Conservation (phyloP, 495 filamentous ascomycete genomes). For the Thozetella sp. region DNA sequence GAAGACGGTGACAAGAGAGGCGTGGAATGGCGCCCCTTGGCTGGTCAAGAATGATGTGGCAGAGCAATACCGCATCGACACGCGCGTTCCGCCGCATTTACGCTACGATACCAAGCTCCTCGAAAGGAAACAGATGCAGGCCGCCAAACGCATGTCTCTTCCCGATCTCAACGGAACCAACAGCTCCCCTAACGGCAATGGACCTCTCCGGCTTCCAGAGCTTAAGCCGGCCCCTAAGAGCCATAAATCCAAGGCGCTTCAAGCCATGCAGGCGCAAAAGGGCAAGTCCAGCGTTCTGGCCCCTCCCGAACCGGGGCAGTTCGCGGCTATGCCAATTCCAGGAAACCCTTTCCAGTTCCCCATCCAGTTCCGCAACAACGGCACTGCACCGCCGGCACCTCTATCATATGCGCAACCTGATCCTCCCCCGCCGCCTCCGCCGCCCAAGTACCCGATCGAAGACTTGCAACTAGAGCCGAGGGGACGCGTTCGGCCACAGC, state of each 20-base stretch:
- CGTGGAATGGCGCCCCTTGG: conserved; percentile 96
- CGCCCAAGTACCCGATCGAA: conserved; percentile 92
- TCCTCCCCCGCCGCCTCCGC: conserved; percentile 69
- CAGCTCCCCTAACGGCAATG: conserved; percentile 39
- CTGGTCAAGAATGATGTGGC: conserved; percentile 87
- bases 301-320: conserved; percentile 32
- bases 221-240: conserved; percentile 82
- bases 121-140: conserved; percentile 69
- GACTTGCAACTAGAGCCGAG: conserved; percentile 78
- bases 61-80: conserved; percentile 79
- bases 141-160: conserved; percentile 68
- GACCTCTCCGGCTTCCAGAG: conserved; percentile 62
- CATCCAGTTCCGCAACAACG: conserved; percentile 34
- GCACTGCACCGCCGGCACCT: conserved; percentile 15
- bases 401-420: conserved; percentile 36
- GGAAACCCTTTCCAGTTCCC: conserved; percentile 45
- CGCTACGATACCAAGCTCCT: conserved; percentile 77
- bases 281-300: conserved; percentile 37
- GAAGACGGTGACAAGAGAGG: conserved; percentile 86
- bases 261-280: conserved; percentile 31
- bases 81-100: conserved; percentile 79
- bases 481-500: conserved; percentile 62
- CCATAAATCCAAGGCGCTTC: conserved; percentile 63
- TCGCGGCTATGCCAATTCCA: conserved; percentile 33
- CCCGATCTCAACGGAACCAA: conserved; percentile 38